Percentiles rank a stretch among this genome's conserved stretches.
Evolutionary conservation across 2,329 filamentous ascomycete species (phyloP).

Genomic region (Aaosphaeria arxii): DNA sequence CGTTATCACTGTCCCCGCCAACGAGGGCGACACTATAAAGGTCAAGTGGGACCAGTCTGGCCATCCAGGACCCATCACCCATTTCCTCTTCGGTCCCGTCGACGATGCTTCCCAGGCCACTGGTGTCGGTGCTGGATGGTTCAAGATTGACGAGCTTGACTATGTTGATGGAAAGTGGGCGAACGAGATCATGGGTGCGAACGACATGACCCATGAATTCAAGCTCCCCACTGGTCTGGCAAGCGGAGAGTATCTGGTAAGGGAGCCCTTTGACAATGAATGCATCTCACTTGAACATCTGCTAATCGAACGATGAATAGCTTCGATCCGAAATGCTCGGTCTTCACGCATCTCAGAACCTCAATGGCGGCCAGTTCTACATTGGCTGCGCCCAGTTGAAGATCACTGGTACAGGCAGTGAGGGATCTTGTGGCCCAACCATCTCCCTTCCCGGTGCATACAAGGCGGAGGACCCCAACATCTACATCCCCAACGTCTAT

Average conservation of each 20-base stretch:
- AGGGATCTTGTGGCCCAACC: constrained; percentile 36
- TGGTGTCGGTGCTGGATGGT: constrained; percentile 30
- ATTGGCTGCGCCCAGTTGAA: constrained; percentile 47
- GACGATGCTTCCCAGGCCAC: constrained; percentile 50
- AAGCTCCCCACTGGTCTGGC: constrained; percentile 40
- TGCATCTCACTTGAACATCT: neutral
- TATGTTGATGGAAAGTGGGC: constrained; percentile 28
- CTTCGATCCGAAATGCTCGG: constrained; percentile 48
- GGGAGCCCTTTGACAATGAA: neutral
- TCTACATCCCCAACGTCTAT: constrained; percentile 37
- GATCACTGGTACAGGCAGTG: constrained; percentile 34
- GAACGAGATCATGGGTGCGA: constrained; percentile 34
- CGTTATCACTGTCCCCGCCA: constrained; percentile 25
- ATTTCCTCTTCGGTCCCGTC: constrained; percentile 42
- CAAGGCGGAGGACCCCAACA: constrained; percentile 26
- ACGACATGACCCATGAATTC: constrained; percentile 35
- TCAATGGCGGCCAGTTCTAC: constrained; percentile 45
- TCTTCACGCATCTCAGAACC: constrained; percentile 38
- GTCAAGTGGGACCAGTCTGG: constrained; percentile 31
- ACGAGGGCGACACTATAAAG: constrained; percentile 30
- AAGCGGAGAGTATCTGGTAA: constrained; percentile 35
- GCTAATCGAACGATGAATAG: constrained; percentile 1
- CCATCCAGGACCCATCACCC: constrained; percentile 34
- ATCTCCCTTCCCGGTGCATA: constrained; percentile 42
- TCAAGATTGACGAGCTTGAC: constrained; percentile 36